These are phyloP conservation scores for Pulveroboletus sp. DNA, from an alignment of 768 basidiomycete genomes.

Conservation along the genomic window DNA sequence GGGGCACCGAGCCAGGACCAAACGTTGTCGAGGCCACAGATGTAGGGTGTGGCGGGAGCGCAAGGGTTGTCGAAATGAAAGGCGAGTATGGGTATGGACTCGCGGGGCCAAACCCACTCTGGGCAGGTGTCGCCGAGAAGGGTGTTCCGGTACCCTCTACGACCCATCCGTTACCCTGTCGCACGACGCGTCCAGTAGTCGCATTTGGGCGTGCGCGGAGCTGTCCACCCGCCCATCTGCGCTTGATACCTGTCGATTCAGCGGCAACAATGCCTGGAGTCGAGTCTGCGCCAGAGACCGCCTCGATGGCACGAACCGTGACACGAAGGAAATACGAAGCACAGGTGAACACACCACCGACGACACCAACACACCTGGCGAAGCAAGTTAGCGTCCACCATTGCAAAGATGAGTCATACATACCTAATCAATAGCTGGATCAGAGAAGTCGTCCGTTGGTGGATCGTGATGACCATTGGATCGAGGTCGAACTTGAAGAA, in stretches of 20 bases:
- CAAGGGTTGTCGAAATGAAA: conserved; percentile 18
- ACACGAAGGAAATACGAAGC: conserved; percentile 71
- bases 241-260: conserved; percentile 56
- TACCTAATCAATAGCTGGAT: conserved; percentile 77
- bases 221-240: conserved; percentile 65
- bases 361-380: conserved; percentile 77
- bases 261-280: conserved; percentile 58
- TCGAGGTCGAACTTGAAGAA: conserved; percentile 99
- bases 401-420: not conserved
- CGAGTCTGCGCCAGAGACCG: conserved; percentile 51
- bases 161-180: conserved; percentile 58
- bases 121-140: conserved; percentile 33
- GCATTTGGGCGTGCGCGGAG: conserved; percentile 50
- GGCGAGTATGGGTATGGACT: conserved; percentile 32
- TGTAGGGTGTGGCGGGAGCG: not conserved
- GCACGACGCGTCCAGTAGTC: conserved; percentile 38
- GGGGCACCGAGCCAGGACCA: conserved; percentile 28
- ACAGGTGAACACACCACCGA: conserved; percentile 89
- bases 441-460: conserved; percentile 83
- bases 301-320: conserved; percentile 58
- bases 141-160: conserved; percentile 46
- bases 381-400: not conserved
- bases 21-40: conserved; percentile 28
- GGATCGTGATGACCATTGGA: conserved; percentile 77
- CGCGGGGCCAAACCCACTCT: conserved; percentile 23